Conservation (phyloP, 2,329 filamentous ascomycete genomes). For the Colletotrichum godetiae region DNA sequence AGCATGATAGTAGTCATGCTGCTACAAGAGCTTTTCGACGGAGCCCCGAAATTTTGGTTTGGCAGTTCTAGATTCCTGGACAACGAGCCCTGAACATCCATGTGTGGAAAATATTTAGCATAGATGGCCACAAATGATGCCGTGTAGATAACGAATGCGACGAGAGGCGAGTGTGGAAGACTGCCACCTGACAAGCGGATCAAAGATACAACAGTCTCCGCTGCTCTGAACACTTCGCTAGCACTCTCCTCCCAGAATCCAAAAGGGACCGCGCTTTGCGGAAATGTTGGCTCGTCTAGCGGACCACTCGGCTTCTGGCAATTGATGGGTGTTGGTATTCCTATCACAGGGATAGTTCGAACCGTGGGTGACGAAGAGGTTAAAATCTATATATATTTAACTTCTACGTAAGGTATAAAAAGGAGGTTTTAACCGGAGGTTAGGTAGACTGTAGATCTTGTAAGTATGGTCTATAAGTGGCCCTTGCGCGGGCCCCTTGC, state of each 20-base stretch:
- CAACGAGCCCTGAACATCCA: conserved; percentile 71
- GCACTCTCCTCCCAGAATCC: conserved; percentile 74
- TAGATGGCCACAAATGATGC: conserved; percentile 75
- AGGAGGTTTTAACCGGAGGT: too few relatives aligned
- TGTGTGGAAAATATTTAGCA: conserved; percentile 73
- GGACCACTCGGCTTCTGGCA: conserved; percentile 62
- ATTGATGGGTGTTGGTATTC: too few relatives aligned
- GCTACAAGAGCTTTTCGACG: not conserved
- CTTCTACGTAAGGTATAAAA: too few relatives aligned
- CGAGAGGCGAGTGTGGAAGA: conserved; percentile 74
- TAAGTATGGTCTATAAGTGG: too few relatives aligned
- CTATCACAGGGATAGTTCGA: too few relatives aligned
- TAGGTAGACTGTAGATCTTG: too few relatives aligned
- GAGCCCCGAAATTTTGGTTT: not conserved
- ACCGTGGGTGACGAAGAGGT: too few relatives aligned
- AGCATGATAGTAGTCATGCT: conserved; percentile 13
- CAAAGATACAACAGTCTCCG: conserved; percentile 72
- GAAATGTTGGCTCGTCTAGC: conserved; percentile 67
- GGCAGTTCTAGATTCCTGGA: conserved; percentile 43
- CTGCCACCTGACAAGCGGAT: conserved; percentile 71
- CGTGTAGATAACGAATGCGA: conserved; percentile 74
- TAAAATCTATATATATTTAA: too few relatives aligned
- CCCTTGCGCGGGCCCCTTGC: too few relatives aligned
- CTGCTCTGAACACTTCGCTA: conserved; percentile 70
- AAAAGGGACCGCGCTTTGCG: conserved; percentile 56